Evolutionary conservation across 2,329 filamentous ascomycete species (phyloP).

Genomic region (Aspergillus japonicus): DNA sequence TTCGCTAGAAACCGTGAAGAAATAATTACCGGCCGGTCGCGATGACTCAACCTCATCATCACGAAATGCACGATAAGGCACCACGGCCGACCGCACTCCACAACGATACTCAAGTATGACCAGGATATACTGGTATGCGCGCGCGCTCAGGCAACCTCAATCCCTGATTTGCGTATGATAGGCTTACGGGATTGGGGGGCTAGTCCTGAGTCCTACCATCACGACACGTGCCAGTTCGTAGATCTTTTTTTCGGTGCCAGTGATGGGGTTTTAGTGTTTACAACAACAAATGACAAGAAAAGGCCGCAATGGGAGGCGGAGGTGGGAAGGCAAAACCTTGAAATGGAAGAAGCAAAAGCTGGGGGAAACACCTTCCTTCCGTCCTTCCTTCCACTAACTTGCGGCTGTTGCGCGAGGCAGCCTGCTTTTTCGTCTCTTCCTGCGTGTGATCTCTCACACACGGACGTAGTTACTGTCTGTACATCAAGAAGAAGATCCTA

Average conservation of each 20-base stretch:
- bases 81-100: not conserved
- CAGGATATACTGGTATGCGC: not conserved
- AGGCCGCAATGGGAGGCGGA: not conserved
- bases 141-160: constrained; percentile 3
- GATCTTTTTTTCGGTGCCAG: constrained; percentile 12
- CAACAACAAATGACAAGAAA: too few species aligned
- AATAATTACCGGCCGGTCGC: not conserved
- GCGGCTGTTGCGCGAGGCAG: constrained; percentile 7
- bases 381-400: too few species aligned
- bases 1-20: not conserved
- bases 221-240: constrained; percentile 24
- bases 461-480: not conserved
- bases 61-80: not conserved
- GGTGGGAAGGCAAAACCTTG: not conserved
- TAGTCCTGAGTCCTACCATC: constrained; percentile 7
- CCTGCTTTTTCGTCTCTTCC: not conserved
- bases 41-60: constrained; percentile 3
- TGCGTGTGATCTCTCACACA: constrained; percentile 14
- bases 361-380: too few species aligned
- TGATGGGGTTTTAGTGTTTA: too few species aligned
- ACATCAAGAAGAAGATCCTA: constrained; percentile 18
- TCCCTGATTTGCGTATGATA: constrained; percentile 8
- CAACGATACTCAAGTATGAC: not conserved
- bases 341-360: not conserved
- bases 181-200: constrained; percentile 10